These are phyloP conservation scores for Bremia lactucae DNA, from an alignment of 352 stramenopile species.

Conservation along the genomic window DNA sequence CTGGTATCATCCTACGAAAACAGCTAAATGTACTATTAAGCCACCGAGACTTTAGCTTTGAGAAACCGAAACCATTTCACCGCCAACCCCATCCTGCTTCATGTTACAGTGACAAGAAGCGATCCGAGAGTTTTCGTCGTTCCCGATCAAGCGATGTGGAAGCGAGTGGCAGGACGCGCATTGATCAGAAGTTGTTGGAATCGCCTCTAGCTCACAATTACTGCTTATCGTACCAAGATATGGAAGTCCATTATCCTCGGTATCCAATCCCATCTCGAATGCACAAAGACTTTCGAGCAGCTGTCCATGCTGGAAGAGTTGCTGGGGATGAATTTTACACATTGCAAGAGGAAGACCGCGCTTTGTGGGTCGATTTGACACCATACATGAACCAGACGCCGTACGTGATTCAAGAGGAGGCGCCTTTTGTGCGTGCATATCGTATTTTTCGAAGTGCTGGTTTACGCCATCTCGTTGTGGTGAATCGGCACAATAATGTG, in stretches of 20 bases:
- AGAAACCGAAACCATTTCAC: constrained; percentile 68
- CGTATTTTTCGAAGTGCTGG: constrained; percentile 94
- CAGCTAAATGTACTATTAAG: constrained; percentile 72
- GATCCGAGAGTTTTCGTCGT: constrained; percentile 15
- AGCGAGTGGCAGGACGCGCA: constrained; percentile 19
- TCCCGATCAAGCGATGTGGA: constrained; percentile 18
- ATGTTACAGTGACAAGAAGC: constrained; percentile 25
- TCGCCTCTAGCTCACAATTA: constrained; percentile 26
- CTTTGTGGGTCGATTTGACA: constrained; percentile 90
- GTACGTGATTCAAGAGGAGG: constrained; percentile 92
- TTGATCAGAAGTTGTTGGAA: constrained; percentile 37
- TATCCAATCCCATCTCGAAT: constrained; percentile 59
- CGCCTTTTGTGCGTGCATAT: constrained; percentile 92
- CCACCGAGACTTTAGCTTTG: constrained; percentile 44
- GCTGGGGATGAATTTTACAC: constrained; percentile 40
- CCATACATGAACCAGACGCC: constrained; percentile 97
- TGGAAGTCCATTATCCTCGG: constrained; percentile 74
- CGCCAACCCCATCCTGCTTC: constrained; percentile 46
- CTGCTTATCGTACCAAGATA: constrained; percentile 72
- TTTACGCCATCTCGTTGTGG: constrained; percentile 90
- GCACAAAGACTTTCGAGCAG: constrained; percentile 19
- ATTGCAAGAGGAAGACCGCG: constrained; percentile 72
- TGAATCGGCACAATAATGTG: constrained; percentile 89
- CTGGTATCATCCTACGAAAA: constrained; percentile 69
- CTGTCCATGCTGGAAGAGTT: constrained; percentile 15